Base-by-base conservation (phyloP, 169 alveolate species). In the Neospora caninum region DNA sequence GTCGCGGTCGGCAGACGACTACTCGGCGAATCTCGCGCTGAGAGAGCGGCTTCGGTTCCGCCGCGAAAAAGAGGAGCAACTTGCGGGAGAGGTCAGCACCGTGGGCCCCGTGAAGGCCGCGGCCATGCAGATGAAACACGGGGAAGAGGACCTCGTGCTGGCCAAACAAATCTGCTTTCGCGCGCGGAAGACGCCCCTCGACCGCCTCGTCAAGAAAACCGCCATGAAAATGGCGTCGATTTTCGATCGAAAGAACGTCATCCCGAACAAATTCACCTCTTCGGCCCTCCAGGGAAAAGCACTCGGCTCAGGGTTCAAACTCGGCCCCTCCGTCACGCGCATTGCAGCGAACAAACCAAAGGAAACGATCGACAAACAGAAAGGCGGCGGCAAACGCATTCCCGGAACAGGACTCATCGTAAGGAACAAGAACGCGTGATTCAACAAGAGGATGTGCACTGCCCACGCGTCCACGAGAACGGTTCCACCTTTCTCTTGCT, bases 1-100 rank as follows among this genome's bases (percentile, higher is more conserved):
- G 29, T 13, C 64, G 38, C 86, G 70, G 36, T 69, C 31, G 58
- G 80, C 84, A 36, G 92, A 88, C 64, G 84, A 53, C 67, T 88
- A 88, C 41, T 83, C 92, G 7, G 93, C 93, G 49, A 67, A 89
- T 45, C 42, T 25, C 34, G 82, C 69, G 34, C 45, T 89, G 88
- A 38, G 93, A 73, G 64, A 89, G 93, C 88, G 67, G 43, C 49
- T 89, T 10, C 93, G 41, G 20, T 22, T 29, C 42, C 45, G 39
- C 58, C 82, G 31, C 36, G 27, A 0, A 64, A 27, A 2, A 36
- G 43, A 88, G 41, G 58, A 64, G 86, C 10, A 39, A 58, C 58
- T 25, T 2, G 92, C 49, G 4, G 58, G 34, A 4, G 83, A 27
- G 39, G 43, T 13, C 18, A 10, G 49, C 9, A 43, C 84, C 16